Percentiles rank a stretch among this genome's conserved stretches.
These are phyloP conservation scores for Fusarium euwallaceae DNA, from an alignment of 2,329 filamentous ascomycete species.

Conservation along the genomic window DNA sequence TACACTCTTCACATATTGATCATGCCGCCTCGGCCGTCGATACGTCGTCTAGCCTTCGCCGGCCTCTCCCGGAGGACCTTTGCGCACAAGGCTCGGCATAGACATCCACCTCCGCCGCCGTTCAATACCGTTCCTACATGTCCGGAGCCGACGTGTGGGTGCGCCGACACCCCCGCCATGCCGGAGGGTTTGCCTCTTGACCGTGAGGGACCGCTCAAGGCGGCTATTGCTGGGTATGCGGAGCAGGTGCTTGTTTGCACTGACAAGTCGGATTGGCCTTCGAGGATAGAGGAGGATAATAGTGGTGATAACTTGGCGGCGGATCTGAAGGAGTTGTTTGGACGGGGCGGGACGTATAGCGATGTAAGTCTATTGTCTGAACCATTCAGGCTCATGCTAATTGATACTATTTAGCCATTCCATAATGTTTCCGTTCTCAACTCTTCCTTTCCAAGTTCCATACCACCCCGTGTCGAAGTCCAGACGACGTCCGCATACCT, in stretches of 20 bases:
- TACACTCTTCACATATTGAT: not conserved
- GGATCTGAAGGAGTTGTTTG: conserved; percentile 78
- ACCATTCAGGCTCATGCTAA: conserved; percentile 48
- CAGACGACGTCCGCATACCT: conserved; percentile 78
- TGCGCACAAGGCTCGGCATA: conserved; percentile 32
- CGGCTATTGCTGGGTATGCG: conserved; percentile 81
- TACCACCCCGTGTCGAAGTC: conserved; percentile 57
- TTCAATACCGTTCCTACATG: conserved; percentile 69
- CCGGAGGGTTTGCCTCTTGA: conserved; percentile 82
- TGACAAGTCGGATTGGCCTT: conserved; percentile 83
- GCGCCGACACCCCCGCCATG: conserved; percentile 74
- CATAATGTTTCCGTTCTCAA: conserved; percentile 84
- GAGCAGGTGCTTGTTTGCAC: conserved; percentile 90
- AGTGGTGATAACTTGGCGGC: conserved; percentile 75
- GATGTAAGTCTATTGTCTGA: conserved; percentile 66
- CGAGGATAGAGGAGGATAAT: conserved; percentile 86
- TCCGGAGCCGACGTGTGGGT: conserved; percentile 82
- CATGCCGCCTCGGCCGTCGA: conserved; percentile 37
- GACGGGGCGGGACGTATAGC: conserved; percentile 73
- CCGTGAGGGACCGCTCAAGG: conserved; percentile 75
- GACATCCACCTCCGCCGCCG: conserved; percentile 44
- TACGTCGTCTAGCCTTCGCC: conserved; percentile 23
- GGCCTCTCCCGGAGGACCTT: conserved; percentile 24
- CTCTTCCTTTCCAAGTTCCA: conserved; percentile 76
- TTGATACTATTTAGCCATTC: conserved; percentile 79